phyloP scores from a whole-genome alignment of 2,329 filamentous ascomycete genomes.

The Ilyonectria robusta region DNA sequence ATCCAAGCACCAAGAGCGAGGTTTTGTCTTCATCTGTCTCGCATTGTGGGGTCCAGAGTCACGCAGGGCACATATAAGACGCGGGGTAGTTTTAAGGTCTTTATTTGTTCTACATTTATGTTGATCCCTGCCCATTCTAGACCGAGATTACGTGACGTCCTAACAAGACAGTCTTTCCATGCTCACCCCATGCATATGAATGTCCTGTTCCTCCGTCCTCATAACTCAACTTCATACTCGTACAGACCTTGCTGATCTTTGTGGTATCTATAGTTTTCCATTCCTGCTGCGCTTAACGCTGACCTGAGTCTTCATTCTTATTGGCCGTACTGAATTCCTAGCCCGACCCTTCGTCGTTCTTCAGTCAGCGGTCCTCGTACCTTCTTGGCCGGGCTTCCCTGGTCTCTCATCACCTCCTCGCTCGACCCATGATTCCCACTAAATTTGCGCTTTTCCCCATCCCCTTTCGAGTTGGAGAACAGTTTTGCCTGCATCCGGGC shows the following conservation, averaged over 20 bases:
- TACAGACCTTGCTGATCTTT: neutral
- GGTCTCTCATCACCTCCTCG: constrained; percentile 52
- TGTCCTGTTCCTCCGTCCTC: constrained; percentile 12
- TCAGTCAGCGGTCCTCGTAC: constrained; percentile 57
- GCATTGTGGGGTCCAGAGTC: neutral
- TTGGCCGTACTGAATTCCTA: constrained; percentile 66
- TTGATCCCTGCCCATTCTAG: neutral
- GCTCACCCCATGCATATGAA: neutral
- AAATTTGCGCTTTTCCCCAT: constrained; percentile 67
- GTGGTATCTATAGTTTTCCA: constrained; percentile 17
- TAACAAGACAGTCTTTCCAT: constrained; percentile 8
- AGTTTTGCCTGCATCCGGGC: constrained; percentile 67
- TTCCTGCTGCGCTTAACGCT: neutral
- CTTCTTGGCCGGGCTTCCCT: constrained; percentile 67
- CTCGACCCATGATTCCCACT: constrained; percentile 50
- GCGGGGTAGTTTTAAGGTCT: neutral
- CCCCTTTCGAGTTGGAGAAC: constrained; percentile 61
- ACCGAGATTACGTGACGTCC: neutral
- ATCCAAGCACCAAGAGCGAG: too few species aligned
- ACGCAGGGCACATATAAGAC: too few species aligned
- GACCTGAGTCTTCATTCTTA: constrained; percentile 19
- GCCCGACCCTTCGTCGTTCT: constrained; percentile 59
- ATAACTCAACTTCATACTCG: neutral
- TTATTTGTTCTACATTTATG: neutral
- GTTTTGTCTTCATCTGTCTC: neutral